phyloP scores from a whole-genome alignment of 164 flowering plant genomes.

The Stephania japonica region DNA sequence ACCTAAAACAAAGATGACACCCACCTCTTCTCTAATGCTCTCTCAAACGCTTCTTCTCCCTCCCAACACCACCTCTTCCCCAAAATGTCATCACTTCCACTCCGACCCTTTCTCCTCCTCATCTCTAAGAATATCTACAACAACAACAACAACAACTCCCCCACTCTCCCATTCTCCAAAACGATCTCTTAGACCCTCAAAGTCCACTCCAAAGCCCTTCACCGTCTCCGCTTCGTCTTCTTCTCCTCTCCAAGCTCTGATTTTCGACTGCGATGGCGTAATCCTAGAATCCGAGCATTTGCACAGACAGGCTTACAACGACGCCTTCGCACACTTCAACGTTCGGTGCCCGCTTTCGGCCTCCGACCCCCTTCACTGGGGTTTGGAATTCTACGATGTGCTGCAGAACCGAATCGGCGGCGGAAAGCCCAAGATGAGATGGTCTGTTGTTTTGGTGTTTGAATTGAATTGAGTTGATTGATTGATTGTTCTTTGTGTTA shows the following conservation, averaged over 20 bases:
- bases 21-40: neutral
- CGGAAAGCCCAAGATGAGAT: conserved; percentile 97
- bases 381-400: conserved; percentile 67
- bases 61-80: neutral
- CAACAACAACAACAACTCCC: neutral
- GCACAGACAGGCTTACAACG: conserved; percentile 91
- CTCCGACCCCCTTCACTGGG: conserved; percentile 59
- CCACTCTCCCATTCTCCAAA: neutral
- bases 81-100: neutral
- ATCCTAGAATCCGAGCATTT: conserved; percentile 91
- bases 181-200: neutral
- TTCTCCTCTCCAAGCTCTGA: conserved; percentile 53
- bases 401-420: conserved; percentile 91
- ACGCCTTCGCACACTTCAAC: conserved; percentile 74
- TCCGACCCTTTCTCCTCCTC: conserved; percentile 5
- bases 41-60: conserved; percentile 3
- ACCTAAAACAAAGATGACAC: neutral
- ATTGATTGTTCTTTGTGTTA: neutral
- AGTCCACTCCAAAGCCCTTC: neutral
- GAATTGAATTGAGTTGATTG: neutral
- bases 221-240: conserved; percentile 17
- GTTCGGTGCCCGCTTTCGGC: conserved; percentile 56
- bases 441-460: conserved; percentile 31
- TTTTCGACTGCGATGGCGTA: conserved; percentile 97
- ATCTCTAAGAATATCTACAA: neutral